These are phyloP conservation scores for Dioscorea zingiberensis DNA, from an alignment of 106 monocot species.

Conservation along the genomic window DNA sequence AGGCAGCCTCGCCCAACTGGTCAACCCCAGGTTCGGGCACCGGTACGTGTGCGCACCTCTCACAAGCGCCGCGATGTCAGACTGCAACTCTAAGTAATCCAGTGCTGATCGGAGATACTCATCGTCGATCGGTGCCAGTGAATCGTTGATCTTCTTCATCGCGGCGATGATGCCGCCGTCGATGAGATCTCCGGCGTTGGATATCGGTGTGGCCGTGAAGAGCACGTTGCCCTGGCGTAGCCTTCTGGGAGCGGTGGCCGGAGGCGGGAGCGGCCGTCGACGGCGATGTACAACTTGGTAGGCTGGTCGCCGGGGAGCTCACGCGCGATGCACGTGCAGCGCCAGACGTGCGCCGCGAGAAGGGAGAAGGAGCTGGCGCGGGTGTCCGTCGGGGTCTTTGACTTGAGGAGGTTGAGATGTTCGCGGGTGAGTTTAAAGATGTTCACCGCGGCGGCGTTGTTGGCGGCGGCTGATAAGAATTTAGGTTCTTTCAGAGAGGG, in stretches of 20 bases:
- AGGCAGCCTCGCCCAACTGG: conserved; percentile 73
- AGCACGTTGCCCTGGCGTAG: conserved; percentile 93
- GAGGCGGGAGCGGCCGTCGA: conserved; percentile 72
- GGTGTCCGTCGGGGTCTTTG: not conserved
- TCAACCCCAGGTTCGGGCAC: conserved; percentile 78
- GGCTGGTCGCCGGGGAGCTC: conserved; percentile 53
- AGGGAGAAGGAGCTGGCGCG: conserved; percentile 56
- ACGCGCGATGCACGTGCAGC: conserved; percentile 60
- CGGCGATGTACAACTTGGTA: conserved; percentile 82
- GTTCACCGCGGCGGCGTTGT: conserved; percentile 46
- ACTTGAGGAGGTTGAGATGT: conserved; percentile 36
- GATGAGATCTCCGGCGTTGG: conserved; percentile 41
- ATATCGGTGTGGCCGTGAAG: conserved; percentile 82
- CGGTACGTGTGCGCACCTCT: conserved; percentile 65
- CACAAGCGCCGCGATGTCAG: conserved; percentile 60
- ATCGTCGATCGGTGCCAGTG: conserved; percentile 62
- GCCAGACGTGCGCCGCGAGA: conserved; percentile 79
- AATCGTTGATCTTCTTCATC: conserved; percentile 35
- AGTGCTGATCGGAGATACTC: conserved; percentile 73
- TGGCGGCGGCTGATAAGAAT: not conserved
- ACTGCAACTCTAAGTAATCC: conserved; percentile 78
- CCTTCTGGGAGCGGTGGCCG: conserved; percentile 52
- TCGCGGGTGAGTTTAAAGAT: conserved; percentile 52
- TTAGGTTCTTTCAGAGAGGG: too few species aligned
- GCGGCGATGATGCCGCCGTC: not conserved